Evolutionary conservation across 441 rosid species (phyloP), one percentile per base, ranked within the genome.

Genomic region (Bocquillonia castaneifolia): DNA sequence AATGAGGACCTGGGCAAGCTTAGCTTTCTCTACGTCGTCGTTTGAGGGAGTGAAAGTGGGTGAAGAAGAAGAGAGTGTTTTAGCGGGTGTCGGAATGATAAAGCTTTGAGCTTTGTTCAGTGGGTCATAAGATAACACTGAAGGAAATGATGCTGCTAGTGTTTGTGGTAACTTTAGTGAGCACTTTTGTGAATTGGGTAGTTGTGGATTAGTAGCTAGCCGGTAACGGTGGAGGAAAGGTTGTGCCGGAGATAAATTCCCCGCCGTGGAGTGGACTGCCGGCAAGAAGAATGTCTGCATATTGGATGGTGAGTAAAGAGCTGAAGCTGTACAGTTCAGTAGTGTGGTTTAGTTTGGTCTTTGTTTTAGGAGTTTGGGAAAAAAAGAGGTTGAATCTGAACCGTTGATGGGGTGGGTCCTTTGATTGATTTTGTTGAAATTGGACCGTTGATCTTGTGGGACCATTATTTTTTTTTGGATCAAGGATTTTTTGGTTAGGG

Each of bases 1-100:
- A n/a, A n/a, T n/a, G n/a, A n/a, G n/a, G n/a, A 90, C 98, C 97
- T 87, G 96, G 63, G 96, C 91, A 63, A 93, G 90, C 29, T 85
- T 89, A 59, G 92, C 91, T 74, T 74, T 87, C 50, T 90, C 98
- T 1, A 78, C 66, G 14, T 92, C 97, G 71, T 79, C 84, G 53
- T 66, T 76, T 32, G 73, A 66, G 48, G 90, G 73, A 61, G 79
- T 51, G 44, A 74, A 82, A 74, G 79, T 12, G 29, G 90, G 73
- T 28, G 92, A 77, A 36, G 81, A 29, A 65, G 81, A 34, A 67
- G 76, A 71, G 36, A 54, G 69, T 23, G 57, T 55, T 62, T 26
- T 56, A 28, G 78, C 31, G 61, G 26, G 78, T 34, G 59, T 53
- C 66, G 56, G 61, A 66, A 34, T 61, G 75, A 66, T 71, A 84